Percentiles rank a stretch among this genome's conserved stretches.
Evolutionary conservation across 2,329 filamentous ascomycete species (phyloP).

Genomic region (Pseudovirgaria hyperparasitica): DNA sequence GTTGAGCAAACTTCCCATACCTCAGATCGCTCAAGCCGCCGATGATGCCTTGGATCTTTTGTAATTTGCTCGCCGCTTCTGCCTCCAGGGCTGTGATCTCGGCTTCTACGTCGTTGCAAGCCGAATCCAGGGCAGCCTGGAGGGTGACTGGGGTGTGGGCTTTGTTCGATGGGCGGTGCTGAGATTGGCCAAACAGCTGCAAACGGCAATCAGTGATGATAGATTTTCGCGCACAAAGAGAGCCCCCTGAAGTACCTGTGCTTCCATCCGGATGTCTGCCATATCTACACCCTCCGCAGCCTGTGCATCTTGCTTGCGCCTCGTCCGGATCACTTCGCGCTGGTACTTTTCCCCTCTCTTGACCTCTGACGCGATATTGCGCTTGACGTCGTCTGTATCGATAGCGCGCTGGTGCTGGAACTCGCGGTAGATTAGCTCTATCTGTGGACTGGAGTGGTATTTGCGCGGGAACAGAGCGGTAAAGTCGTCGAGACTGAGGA

Average conservation of each 20-base stretch:
- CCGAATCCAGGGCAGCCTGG: constrained; percentile 55
- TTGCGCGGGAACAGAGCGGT: constrained; percentile 60
- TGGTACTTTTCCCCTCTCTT: constrained; percentile 46
- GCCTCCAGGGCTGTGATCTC: constrained; percentile 54
- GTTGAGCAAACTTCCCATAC: constrained; percentile 55
- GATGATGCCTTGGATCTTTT: constrained; percentile 51
- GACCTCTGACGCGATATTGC: constrained; percentile 53
- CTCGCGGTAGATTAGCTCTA: constrained; percentile 64
- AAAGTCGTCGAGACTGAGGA: constrained; percentile 65
- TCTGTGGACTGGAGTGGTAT: constrained; percentile 51
- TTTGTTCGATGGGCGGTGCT: constrained; percentile 29
- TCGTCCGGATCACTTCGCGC: constrained; percentile 42
- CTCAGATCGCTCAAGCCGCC: constrained; percentile 69
- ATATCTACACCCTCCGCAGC: constrained; percentile 40
- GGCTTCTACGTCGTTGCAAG: constrained; percentile 50
- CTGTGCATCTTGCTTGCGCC: constrained; percentile 41
- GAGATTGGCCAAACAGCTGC: constrained; percentile 44
- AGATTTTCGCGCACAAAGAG: too few relatives aligned
- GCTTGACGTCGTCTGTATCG: constrained; percentile 53
- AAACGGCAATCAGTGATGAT: constrained; percentile 6
- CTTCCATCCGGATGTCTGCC: constrained; percentile 47
- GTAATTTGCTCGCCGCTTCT: constrained; percentile 48
- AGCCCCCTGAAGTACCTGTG: constrained; percentile 24
- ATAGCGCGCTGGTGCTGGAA: constrained; percentile 61
- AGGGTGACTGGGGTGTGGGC: constrained; percentile 52